Percentiles rank a stretch among this genome's conserved stretches.
These are phyloP conservation scores for Themeda triandra DNA, from an alignment of 176 grass and related monocot species.

Conservation along the genomic window DNA sequence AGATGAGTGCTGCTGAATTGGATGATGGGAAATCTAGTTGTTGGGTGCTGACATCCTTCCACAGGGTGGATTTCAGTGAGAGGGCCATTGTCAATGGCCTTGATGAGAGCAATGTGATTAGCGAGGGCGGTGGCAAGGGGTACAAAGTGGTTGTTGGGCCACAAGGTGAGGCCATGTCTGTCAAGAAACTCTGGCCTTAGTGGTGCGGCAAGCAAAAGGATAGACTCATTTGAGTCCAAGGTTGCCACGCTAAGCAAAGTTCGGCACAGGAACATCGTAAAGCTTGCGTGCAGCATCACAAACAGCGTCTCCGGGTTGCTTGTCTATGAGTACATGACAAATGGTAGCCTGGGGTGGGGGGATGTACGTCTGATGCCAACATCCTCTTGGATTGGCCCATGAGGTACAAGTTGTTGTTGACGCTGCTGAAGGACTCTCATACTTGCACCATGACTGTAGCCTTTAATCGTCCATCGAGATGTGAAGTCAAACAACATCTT, in stretches of 20 bases:
- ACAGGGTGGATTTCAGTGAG: constrained; percentile 59
- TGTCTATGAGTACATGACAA: constrained; percentile 92
- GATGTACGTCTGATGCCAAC: constrained; percentile 43
- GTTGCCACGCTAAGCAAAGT: constrained; percentile 63
- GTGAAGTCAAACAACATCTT: constrained; percentile 96
- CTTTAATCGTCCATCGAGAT: constrained; percentile 73
- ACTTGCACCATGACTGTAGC: constrained; percentile 85
- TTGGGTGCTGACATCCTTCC: constrained; percentile 65
- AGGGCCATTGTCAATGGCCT: constrained; percentile 51
- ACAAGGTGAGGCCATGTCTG: constrained; percentile 37
- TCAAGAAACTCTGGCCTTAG: constrained; percentile 60
- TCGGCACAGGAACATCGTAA: constrained; percentile 89
- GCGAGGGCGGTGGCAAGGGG: constrained; percentile 50
- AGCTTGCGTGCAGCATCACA: constrained; percentile 61
- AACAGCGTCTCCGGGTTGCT: constrained; percentile 41
- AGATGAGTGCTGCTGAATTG: not conserved
- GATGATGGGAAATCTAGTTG: not conserved
- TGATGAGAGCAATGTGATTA: constrained; percentile 55
- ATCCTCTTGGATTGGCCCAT: constrained; percentile 51
- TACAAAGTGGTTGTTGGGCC: constrained; percentile 52
- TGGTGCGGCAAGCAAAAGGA: not conserved
- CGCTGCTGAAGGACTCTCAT: constrained; percentile 74
- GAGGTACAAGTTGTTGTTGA: constrained; percentile 54
- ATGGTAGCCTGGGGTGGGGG: constrained; percentile 93
- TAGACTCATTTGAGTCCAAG: constrained; percentile 48